A percentile compares a stretch with the other conserved stretches of the same genome.
These are phyloP conservation scores for Astragalus membranaceus DNA, from an alignment of 306 rosid genomes.

Conservation along the genomic window DNA sequence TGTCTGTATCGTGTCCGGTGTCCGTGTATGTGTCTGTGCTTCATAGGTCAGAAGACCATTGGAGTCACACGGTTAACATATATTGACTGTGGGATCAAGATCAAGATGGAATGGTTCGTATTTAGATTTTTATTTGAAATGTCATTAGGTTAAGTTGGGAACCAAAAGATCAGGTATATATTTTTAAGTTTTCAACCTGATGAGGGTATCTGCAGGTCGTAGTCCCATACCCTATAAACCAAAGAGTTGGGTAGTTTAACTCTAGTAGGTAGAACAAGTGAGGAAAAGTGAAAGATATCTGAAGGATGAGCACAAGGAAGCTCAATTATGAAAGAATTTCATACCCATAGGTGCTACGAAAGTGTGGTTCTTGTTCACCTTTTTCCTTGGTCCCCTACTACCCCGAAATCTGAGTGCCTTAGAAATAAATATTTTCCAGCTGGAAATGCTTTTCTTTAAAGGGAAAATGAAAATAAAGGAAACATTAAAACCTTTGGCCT, in stretches of 20 bases:
- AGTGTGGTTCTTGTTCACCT: slow-evolving; percentile 33
- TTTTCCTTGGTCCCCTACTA: slow-evolving; percentile 60
- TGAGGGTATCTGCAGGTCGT: slow-evolving; percentile 31
- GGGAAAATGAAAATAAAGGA: not conserved
- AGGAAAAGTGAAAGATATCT: slow-evolving; percentile 29
- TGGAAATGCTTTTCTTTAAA: slow-evolving; percentile 29
- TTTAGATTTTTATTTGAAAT: too few species aligned
- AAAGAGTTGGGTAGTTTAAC: slow-evolving; percentile 20
- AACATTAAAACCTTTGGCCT: not conserved
- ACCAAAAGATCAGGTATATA: not conserved
- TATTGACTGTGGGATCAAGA: too few species aligned
- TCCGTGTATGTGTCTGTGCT: too few species aligned
- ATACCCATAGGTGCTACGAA: slow-evolving; percentile 37
- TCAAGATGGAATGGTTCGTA: too few species aligned
- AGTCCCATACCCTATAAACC: slow-evolving; percentile 18
- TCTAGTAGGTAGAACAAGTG: slow-evolving; percentile 35
- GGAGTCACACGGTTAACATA: too few species aligned
- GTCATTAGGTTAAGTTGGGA: not conserved
- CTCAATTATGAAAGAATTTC: slow-evolving; percentile 44
- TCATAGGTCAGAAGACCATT: too few species aligned
- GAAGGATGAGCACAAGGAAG: slow-evolving; percentile 33
- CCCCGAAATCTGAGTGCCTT: slow-evolving; percentile 41
- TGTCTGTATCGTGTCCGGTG: too few species aligned
- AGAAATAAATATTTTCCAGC: slow-evolving; percentile 26
- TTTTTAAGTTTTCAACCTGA: not conserved